A percentile compares a stretch with the other conserved stretches of the same genome.
These are phyloP conservation scores for Lathyrus aphaca DNA, from an alignment of 306 rosid genomes.

Conservation along the genomic window DNA sequence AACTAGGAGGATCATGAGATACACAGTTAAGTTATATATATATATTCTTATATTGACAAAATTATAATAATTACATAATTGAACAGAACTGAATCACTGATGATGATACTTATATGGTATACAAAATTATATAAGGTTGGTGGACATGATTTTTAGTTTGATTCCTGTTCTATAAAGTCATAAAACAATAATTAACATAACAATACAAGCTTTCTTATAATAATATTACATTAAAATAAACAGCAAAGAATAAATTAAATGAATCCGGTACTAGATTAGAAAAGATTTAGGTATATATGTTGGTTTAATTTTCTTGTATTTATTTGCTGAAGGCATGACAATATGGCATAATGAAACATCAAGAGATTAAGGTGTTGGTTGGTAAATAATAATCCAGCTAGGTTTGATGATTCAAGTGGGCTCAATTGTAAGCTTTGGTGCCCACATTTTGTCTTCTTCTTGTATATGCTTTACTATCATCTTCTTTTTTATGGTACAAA, in stretches of 20 bases:
- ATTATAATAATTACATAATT: not conserved
- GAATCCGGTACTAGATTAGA: constrained; percentile 21
- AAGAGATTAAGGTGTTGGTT: constrained; percentile 62
- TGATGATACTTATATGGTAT: constrained; percentile 15
- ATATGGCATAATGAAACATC: constrained; percentile 36
- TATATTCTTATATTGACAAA: too few relatives aligned
- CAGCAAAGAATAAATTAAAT: constrained; percentile 1
- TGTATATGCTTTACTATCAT: constrained; percentile 41
- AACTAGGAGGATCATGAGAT: not conserved
- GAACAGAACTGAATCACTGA: constrained; percentile 1
- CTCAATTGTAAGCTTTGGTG: constrained; percentile 36
- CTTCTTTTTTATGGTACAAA: constrained; percentile 33
- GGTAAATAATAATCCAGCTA: constrained; percentile 55
- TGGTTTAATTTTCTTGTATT: constrained; percentile 49
- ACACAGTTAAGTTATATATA: not conserved
- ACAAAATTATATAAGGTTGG: constrained; percentile 23
- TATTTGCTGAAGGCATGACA: constrained; percentile 35
- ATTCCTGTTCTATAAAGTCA: constrained; percentile 2
- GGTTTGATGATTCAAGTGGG: constrained; percentile 38
- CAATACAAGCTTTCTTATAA: constrained; percentile 14
- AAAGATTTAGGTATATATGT: constrained; percentile 40
- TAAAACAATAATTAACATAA: constrained; percentile 23
- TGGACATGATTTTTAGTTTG: constrained; percentile 22
- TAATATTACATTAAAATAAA: not conserved
- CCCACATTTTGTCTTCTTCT: constrained; percentile 51